phyloP scores from a whole-genome alignment of 2,329 filamentous ascomycete species.

The Stylonectria norvegica region DNA sequence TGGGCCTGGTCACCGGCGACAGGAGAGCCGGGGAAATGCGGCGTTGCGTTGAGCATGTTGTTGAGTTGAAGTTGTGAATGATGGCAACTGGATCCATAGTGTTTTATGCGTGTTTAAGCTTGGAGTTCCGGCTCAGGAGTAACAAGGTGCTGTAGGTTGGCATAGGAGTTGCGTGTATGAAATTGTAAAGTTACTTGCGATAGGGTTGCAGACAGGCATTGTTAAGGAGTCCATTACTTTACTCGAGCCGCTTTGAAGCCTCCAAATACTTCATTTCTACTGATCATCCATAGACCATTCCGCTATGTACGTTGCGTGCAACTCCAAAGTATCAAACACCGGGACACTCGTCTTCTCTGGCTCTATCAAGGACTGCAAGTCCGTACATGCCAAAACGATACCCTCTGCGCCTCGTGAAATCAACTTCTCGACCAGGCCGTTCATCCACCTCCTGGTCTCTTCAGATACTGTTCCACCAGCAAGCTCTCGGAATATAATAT shows the following conservation, averaged over 20 bases:
- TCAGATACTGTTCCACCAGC: not conserved
- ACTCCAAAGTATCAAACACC: too few relatives aligned
- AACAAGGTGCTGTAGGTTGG: slow-evolving; percentile 17
- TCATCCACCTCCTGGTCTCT: slow-evolving; percentile 1
- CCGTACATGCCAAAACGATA: slow-evolving; percentile 2
- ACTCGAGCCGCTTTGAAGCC: too few relatives aligned
- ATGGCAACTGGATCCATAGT: not conserved
- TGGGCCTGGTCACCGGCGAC: slow-evolving; percentile 26
- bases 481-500: not conserved
- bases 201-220: not conserved
- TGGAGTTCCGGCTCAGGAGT: slow-evolving; percentile 23
- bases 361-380: slow-evolving; percentile 1
- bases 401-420: slow-evolving; percentile 1
- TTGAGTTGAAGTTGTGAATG: not conserved
- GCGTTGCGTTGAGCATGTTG: slow-evolving; percentile 28
- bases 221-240: too few relatives aligned
- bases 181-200: not conserved
- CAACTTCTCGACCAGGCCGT: not conserved
- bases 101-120: slow-evolving; percentile 9
- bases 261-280: too few relatives aligned
- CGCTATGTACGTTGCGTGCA: too few relatives aligned
- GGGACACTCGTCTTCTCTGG: not conserved
- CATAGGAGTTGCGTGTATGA: slow-evolving; percentile 5
- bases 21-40: slow-evolving; percentile 29
- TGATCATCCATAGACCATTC: too few relatives aligned